Conservation (phyloP, 176 grass and related monocot genomes). For the Metroxylon sagu region DNA sequence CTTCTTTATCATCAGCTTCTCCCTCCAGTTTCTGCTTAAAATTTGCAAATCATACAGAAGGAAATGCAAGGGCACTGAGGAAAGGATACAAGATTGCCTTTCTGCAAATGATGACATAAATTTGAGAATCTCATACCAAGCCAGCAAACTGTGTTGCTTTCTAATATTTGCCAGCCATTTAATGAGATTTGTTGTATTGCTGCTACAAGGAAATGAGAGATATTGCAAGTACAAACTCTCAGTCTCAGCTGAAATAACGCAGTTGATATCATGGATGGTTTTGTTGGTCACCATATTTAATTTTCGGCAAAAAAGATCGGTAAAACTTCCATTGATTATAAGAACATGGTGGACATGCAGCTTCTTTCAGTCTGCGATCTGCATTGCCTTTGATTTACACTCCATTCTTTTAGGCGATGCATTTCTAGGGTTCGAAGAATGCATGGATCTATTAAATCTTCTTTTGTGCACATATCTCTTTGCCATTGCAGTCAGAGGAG, state of each 20-base stretch:
- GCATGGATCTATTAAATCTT: conserved; percentile 33
- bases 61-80: conserved; percentile 19
- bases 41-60: conserved; percentile 34
- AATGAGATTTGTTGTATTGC: conserved; percentile 31
- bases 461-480: conserved; percentile 52
- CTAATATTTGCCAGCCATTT: conserved; percentile 47
- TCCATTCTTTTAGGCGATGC: conserved; percentile 27
- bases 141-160: conserved; percentile 58
- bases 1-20: conserved; percentile 42
- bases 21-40: conserved; percentile 40
- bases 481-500: conserved; percentile 48
- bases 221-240: conserved; percentile 42
- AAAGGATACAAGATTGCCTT: conserved; percentile 21
- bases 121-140: conserved; percentile 49
- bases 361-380: conserved; percentile 58
- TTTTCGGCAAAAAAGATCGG: conserved; percentile 51
- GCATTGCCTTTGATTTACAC: conserved; percentile 50
- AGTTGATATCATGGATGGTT: conserved; percentile 70
- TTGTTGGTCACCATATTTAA: conserved; percentile 41
- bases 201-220: conserved; percentile 27
- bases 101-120: conserved; percentile 23
- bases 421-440: conserved; percentile 38
- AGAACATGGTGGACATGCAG: conserved; percentile 70
- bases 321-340: conserved; percentile 45
- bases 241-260: conserved; percentile 44